Base-by-base conservation (phyloP, 768 basidiomycete species). In the Rhodocollybia butyracea region DNA sequence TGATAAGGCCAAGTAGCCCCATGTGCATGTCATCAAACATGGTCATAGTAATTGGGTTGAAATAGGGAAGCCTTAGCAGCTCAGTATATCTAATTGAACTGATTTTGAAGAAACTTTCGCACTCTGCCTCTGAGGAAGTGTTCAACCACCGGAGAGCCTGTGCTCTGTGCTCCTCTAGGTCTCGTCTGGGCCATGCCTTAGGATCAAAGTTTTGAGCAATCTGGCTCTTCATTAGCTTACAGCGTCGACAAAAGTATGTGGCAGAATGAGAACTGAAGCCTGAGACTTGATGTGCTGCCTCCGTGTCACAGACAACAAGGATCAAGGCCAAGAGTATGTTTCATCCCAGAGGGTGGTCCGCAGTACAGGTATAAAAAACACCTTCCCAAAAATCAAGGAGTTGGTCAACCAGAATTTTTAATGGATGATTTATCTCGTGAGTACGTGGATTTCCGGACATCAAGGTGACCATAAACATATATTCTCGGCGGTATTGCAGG, bases 391-490 rank as follows among this genome's bases (percentile, higher is more conserved):
- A 63, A 0, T 62, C 52, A 2, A 70, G 34, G 2, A 77, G 59
- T 19, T 76, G 68, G 24, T 73, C 62, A 3, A 78, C 65, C 7
- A 78, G 57, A 0, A 68, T 65, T 2, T 55, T 22, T 2, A 78
- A 45, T 29, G 69, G 62, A 31, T 71, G 68, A 43, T 77, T 74
- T 4, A 76, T 61, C 36, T 76, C 58, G 1, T 67, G 54, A 19
- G 6, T 12, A 5, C 12, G 5, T 1, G 76, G 73, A 34, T 76
- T 67, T 1, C 64, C 54, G 7, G 74, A 73, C 29, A 78, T 74
- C 22, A 80, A 60, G 0, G 73, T 77, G 1, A 67, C 73, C 0
- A 78, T 62, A 54, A 67, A 78, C 54, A 79, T 64, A 46, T 79
- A 79, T 54, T 77, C 67, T 0, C 60, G 60, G 10, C 67, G 66